These are phyloP conservation scores for Rhizopogon vesiculosus DNA, from an alignment of 768 basidiomycete genomes.

Conservation along the genomic window DNA sequence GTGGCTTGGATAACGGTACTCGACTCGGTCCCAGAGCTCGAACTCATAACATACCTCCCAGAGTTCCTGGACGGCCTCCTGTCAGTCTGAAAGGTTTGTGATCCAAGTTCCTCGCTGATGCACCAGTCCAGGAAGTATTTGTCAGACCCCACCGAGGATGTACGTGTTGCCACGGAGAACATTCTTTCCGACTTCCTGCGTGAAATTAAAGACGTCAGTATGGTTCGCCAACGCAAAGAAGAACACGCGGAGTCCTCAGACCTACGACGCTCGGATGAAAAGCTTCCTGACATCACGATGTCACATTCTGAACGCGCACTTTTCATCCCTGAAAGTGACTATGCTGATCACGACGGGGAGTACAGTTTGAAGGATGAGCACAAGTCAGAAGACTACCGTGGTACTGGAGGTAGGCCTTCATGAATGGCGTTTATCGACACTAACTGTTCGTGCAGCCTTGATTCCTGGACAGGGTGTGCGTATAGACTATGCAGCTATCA, in stretches of 20 bases:
- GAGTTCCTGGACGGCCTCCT: slow-evolving; percentile 92
- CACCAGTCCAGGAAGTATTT: slow-evolving; percentile 72
- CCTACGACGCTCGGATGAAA: slow-evolving; percentile 43
- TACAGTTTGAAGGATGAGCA: slow-evolving; percentile 38
- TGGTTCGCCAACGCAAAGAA: slow-evolving; percentile 63
- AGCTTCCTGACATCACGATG: slow-evolving; percentile 53
- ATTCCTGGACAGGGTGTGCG: slow-evolving; percentile 90
- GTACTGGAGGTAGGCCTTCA: slow-evolving; percentile 55
- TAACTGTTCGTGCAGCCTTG: slow-evolving; percentile 53
- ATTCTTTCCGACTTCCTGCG: slow-evolving; percentile 85
- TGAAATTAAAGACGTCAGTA: slow-evolving; percentile 84
- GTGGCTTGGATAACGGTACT: slow-evolving; percentile 95
- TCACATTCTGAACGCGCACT: slow-evolving; percentile 53
- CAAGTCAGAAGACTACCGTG: slow-evolving; percentile 50
- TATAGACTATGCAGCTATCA: slow-evolving; percentile 87
- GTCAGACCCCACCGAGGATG: slow-evolving; percentile 92
- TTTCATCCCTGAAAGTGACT: slow-evolving; percentile 48
- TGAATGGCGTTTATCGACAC: background rate
- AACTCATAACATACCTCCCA: slow-evolving; percentile 90
- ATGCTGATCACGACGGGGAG: slow-evolving; percentile 35
- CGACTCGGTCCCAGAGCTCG: slow-evolving; percentile 94
- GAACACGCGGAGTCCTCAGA: slow-evolving; percentile 41
- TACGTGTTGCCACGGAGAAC: slow-evolving; percentile 86
- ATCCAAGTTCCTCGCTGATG: slow-evolving; percentile 5
- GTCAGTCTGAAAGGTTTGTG: slow-evolving; percentile 41